Base-by-base conservation (phyloP, 495 filamentous ascomycete species). In the Podospora fimiseda region DNA sequence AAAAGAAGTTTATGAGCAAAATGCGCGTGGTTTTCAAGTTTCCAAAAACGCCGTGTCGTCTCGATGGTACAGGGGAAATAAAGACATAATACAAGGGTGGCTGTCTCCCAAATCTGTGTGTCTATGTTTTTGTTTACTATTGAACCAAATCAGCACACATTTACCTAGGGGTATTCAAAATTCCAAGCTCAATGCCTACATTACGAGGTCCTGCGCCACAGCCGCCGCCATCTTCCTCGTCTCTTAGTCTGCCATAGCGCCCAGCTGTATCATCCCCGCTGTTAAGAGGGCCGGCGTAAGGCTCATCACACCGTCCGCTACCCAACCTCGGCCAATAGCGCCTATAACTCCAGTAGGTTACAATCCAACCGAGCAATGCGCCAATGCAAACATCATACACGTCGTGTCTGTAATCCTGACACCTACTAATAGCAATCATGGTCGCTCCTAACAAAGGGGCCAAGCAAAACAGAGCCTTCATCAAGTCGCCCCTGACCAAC, bases 321-420 rank as follows among this genome's bases (percentile, higher is more conserved):
- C 69, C 63, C 39, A 82, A 59, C 24, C 71, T 53, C 8, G 79
- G 80, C 67, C 76, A 84, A 52, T 81, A 81, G 51, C 80, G 76
- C 55, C 88, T 71, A 60, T 96, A 98, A 20, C 85, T 89, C 69
- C 90, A 94, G 60, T 86, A 87, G 15, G 88, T 83, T 9, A 96
- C 72, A 6, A 72, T 63, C 56, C 85, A 77, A 1, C 93, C 93
- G 11, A 99, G 73, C 23, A 87, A 53, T 1, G 80, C 83, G 0
- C 93, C 93, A 14, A 74, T 73, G 20, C 81, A 86, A 16, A 99
- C 94, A 71, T 99, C 93, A 45, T 85, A 95, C 3, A 94, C 87
- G 64, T 97, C 94, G 58, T 99, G 93, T 21, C 93, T 72, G 64
- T 99, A 99, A 65, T 99, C 93, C 63, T 95, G 85, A 45, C 88